Base-by-base conservation (phyloP, 2,329 filamentous ascomycete species). In the Alternaria panax region DNA sequence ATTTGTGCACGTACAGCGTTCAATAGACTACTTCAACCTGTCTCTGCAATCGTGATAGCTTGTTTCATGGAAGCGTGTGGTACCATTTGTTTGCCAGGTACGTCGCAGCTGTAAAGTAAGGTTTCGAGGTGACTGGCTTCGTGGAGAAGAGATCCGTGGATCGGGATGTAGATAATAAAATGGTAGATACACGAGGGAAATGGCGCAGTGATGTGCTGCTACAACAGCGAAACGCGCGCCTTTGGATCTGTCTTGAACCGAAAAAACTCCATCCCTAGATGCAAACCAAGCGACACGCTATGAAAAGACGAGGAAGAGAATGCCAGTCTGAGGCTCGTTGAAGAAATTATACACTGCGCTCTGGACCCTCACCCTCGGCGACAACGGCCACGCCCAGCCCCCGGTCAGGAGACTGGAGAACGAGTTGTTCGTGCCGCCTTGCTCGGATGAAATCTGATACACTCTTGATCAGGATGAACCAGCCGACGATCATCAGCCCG, bases 381-480 rank as follows among this genome's bases (percentile, higher is more conserved):
- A 99, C 91, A 57, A 99, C 86, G 2, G 95, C 90, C 40, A 96
- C 87, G 18, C 88, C 89, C 52, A 98, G 82, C 2, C 94, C 93
- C 34, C 95, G 86, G 70, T 97, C 93, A 0, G 95, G 95, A 75
- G 92, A 97, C 76, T 96, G 93, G 66, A 97, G 81, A 5, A 99
- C 92, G 51, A 99, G 83, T 77, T 95, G 92, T 81, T 99, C 95
- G 75, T 98, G 95, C 73, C 92, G 86, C 75, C 94, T 86, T 36
- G 93, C 95, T 67, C 89, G 87, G 63, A 98, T 80, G 75, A 95
- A 99, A 76, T 98, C 93, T 70, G 90, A 93, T 18, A 97, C 88
- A n/a, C 93, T 90, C 78, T 93, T 88, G 75, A 99, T 98, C 63
- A 99, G 83, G 63, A 99, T 93, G 74, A 98, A 98, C 95, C 95